Percentiles rank a stretch among this genome's conserved stretches.
Evolutionary conservation across 768 basidiomycete genomes (phyloP).

Genomic region (Mycena epipterygia): DNA sequence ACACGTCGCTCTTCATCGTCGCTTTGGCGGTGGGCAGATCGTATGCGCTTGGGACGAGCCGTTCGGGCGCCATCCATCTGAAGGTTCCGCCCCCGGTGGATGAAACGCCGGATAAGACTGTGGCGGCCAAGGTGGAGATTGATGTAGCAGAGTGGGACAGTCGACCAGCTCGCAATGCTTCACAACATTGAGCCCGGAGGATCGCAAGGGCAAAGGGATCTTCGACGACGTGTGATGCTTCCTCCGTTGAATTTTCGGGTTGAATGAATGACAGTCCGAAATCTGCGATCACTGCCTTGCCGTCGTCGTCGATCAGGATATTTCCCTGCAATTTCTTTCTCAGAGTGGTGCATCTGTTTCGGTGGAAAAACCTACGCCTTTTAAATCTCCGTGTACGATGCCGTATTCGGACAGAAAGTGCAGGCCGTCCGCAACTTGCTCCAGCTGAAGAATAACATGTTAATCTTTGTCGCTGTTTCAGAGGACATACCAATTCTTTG

Average conservation of each 20-base stretch:
- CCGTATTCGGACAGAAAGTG: constrained; percentile 41
- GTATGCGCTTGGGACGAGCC: constrained; percentile 34
- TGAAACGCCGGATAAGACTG: background rate
- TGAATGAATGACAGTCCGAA: constrained; percentile 14
- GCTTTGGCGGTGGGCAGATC: constrained; percentile 22
- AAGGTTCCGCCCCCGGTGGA: constrained; percentile 38
- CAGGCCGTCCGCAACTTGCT: constrained; percentile 46
- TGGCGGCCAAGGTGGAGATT: constrained; percentile 5
- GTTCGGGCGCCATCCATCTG: constrained; percentile 50
- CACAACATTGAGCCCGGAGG: background rate
- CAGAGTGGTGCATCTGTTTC: background rate
- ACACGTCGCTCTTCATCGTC: constrained; percentile 46
- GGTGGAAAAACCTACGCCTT: constrained; percentile 39
- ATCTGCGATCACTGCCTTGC: constrained; percentile 16
- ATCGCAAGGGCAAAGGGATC: constrained; percentile 8
- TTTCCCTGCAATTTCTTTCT: background rate
- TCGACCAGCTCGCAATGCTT: background rate
- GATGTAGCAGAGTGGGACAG: background rate
- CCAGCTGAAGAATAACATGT: constrained; percentile 35
- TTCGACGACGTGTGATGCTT: background rate
- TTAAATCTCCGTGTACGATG: constrained; percentile 57
- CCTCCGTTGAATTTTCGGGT: background rate
- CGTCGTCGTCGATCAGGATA: constrained; percentile 7
- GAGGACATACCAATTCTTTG: constrained; percentile 13
- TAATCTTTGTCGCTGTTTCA: background rate